Conservation (phyloP, 1,139 yeast genomes). For the Pichia sp. region DNA sequence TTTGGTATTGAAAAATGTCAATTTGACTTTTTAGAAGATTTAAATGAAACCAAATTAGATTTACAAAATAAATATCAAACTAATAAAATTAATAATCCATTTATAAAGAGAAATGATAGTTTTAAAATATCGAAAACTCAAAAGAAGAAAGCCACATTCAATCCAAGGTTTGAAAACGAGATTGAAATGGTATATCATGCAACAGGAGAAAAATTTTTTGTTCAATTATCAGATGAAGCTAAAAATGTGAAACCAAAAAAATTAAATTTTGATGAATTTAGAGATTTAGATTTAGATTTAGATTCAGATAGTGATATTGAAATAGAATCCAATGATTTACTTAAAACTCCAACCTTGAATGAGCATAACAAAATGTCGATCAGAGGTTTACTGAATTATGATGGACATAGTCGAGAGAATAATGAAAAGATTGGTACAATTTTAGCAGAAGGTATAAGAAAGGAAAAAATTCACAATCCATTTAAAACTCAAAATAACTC, state of each 20-base stretch:
- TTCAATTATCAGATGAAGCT: constrained; percentile 19
- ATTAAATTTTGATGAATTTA: constrained; percentile 8
- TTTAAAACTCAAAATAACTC: too few relatives aligned
- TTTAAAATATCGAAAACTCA: neutral
- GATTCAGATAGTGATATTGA: neutral
- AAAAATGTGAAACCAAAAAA: constrained; percentile 23
- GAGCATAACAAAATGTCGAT: constrained; percentile 7
- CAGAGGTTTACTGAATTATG: constrained; percentile 3
- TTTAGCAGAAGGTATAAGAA: constrained; percentile 6
- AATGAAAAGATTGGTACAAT: constrained; percentile 14
- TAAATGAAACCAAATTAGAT: constrained; percentile 13
- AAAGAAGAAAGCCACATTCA: constrained; percentile 3
- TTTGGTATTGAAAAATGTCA: constrained; percentile 17
- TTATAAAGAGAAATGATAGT: constrained; percentile 7
- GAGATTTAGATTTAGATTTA: neutral
- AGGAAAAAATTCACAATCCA: constrained; percentile 23
- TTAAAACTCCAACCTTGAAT: constrained; percentile 4
- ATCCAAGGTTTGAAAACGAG: constrained; percentile 22
- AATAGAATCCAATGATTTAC: neutral
- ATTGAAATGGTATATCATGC: constrained; percentile 26
- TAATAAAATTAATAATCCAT: constrained; percentile 18
- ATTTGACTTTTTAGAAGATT: constrained; percentile 11
- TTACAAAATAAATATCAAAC: constrained; percentile 1
- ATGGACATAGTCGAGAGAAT: neutral
- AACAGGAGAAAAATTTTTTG: constrained; percentile 23